These are phyloP conservation scores for Claviceps maximensis DNA, from an alignment of 2,329 filamentous ascomycete genomes.

Conservation along the genomic window DNA sequence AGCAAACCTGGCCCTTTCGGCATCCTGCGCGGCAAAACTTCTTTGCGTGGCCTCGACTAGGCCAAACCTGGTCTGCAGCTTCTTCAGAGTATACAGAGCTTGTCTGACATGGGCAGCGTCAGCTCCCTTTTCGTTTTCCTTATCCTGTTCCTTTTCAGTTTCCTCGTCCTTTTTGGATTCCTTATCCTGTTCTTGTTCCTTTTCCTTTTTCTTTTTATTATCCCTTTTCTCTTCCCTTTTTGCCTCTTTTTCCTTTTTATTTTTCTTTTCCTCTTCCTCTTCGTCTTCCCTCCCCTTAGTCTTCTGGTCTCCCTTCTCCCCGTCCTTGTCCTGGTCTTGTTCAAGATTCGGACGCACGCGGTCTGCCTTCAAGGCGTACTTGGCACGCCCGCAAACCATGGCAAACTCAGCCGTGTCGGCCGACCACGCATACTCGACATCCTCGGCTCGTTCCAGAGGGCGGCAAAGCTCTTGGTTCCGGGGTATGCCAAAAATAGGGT, in stretches of 20 bases:
- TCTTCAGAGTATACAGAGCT: constrained; percentile 4
- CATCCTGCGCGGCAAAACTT: constrained; percentile 9
- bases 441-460: constrained; percentile 4
- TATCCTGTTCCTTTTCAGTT: background rate
- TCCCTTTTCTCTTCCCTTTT: background rate
- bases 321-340: background rate
- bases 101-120: background rate
- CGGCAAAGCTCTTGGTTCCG: constrained; percentile 7
- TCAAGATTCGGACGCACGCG: constrained; percentile 2
- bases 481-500: constrained; percentile 12
- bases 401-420: constrained; percentile 14
- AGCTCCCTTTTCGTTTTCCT: background rate
- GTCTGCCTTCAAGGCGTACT: constrained; percentile 12
- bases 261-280: background rate
- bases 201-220: too few relatives aligned
- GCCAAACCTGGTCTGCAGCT: constrained; percentile 8
- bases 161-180: background rate
- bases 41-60: constrained; percentile 7
- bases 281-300: background rate
- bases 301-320: background rate
- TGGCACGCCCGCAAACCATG: constrained; percentile 8
- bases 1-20: constrained; percentile 13
- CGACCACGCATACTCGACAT: constrained; percentile 13
- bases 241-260: too few relatives aligned
- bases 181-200: background rate